Percentiles rank a stretch among this genome's conserved stretches.
phyloP scores from a whole-genome alignment of 73 alveolate genomes.

The Paramecium caudatum region DNA sequence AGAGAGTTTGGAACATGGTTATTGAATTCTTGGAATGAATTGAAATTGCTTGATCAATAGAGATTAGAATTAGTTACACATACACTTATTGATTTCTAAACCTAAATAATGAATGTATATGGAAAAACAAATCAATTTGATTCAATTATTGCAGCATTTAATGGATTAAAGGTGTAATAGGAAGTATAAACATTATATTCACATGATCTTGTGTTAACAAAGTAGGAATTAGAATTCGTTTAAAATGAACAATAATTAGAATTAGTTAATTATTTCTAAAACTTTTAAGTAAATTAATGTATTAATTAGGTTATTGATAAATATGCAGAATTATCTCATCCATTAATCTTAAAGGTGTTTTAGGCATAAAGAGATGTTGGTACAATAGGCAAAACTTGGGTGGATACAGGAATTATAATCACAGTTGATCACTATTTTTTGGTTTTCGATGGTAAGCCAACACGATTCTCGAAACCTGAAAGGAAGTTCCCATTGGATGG shows the following conservation, averaged over 20 bases:
- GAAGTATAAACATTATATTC: constrained; percentile 57
- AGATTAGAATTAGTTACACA: constrained; percentile 53
- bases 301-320: constrained; percentile 53
- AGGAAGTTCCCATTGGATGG: constrained; percentile 56
- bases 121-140: constrained; percentile 22
- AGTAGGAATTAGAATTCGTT: constrained; percentile 44
- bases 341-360: constrained; percentile 37
- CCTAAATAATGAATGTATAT: constrained; percentile 1
- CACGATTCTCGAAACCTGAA: constrained; percentile 48
- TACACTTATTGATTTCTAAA: constrained; percentile 14
- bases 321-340: constrained; percentile 66
- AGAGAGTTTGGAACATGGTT: constrained; percentile 66
- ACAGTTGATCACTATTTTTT: constrained; percentile 61
- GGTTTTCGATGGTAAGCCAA: constrained; percentile 20
- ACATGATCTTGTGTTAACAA: background rate
- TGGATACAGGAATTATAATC: constrained; percentile 33
- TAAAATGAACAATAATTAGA: constrained; percentile 1
- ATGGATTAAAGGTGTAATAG: background rate
- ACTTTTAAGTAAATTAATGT: background rate
- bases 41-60: background rate
- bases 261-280: background rate
- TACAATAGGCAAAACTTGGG: constrained; percentile 63
- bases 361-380: constrained; percentile 67
- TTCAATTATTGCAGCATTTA: background rate
- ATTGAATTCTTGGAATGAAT: constrained; percentile 44